phyloP scores from a whole-genome alignment of 2,329 filamentous ascomycete species.

The Chaetomiaceae sp. region DNA sequence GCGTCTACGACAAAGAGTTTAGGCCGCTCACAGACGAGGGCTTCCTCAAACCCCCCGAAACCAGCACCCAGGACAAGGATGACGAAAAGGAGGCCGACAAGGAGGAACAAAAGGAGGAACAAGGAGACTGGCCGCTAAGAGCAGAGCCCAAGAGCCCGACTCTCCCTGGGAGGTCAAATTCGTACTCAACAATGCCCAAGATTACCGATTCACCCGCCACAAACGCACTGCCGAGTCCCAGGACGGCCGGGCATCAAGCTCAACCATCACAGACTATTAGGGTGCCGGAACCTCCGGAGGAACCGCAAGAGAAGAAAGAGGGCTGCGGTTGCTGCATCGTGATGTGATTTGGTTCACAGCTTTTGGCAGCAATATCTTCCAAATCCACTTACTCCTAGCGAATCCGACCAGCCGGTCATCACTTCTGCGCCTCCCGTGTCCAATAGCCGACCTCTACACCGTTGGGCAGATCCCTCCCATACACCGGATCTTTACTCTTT shows the following conservation, averaged over 20 bases:
- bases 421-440: background rate
- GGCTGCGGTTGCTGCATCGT: conserved; percentile 69
- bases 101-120: conserved; percentile 31
- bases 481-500: background rate
- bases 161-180: conserved; percentile 43
- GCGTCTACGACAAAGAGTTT: conserved; percentile 82
- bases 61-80: conserved; percentile 29
- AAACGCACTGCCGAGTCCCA: conserved; percentile 44
- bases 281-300: conserved; percentile 51
- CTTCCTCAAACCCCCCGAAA: conserved; percentile 44
- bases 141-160: conserved; percentile 47
- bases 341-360: conserved; percentile 52
- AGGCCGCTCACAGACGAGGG: conserved; percentile 70
- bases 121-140: conserved; percentile 56
- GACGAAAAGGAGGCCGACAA: conserved; percentile 27
- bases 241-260: conserved; percentile 41
- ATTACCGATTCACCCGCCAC: conserved; percentile 44
- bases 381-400: background rate
- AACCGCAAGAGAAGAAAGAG: conserved; percentile 47
- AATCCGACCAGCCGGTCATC: background rate
- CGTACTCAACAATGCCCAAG: conserved; percentile 61
- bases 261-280: conserved; percentile 42
- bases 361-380: background rate
- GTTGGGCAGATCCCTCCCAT: too few relatives aligned
- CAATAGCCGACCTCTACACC: background rate